Evolutionary conservation across 768 basidiomycete species (phyloP), one percentile per base, ranked within the genome.

Genomic region (Collybiopsis luxurians): DNA sequence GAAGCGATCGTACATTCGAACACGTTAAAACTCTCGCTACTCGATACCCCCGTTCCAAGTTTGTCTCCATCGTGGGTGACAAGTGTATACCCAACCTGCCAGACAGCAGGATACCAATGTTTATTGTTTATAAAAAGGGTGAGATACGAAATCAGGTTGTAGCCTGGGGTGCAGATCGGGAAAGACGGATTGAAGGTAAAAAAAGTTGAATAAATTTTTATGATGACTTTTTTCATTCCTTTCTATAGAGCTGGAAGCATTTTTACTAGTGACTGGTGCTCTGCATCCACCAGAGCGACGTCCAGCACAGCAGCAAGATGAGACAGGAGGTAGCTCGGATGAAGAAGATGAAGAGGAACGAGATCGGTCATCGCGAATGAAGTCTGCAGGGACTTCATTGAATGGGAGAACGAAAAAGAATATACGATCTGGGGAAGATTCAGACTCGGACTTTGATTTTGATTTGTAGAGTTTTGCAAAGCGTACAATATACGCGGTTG

Each of bases 1-100:
- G 86, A 54, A 94, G 90, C 55, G 88, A 93, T 58, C 86, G 87
- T 45, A 76, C 95, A 11, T 83, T 81, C 51, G 72, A 79, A 26
- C 86, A 95, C 51, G 71, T 98, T 26, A 77, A 77, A 4, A 77
- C 76, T 0, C 78, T 99, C 4, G 93, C 97, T 1, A 76, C 75
- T n/a, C 83, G 84, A 52, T 89, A 96, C 69, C 92, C 95, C 2
- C 87, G 88, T 46, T 91, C 95, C 11, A 98, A 98, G 73, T 97
- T 99, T 63, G 89, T 98, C 59, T 93, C 92, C 11, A 98, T 98
- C 63, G 85, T 95, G 3, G 94, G 95, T 36, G 84, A 92, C 73
- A 94, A 94, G 71, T 96, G 94, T 74, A 97, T 99, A 63, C 86
- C 91, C n/a, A 89, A 98, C 71, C 86, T 98, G 34, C 96, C 95